These are phyloP conservation scores for Eutypella sp. DNA, from an alignment of 2,329 filamentous ascomycete genomes.

Conservation along the genomic window DNA sequence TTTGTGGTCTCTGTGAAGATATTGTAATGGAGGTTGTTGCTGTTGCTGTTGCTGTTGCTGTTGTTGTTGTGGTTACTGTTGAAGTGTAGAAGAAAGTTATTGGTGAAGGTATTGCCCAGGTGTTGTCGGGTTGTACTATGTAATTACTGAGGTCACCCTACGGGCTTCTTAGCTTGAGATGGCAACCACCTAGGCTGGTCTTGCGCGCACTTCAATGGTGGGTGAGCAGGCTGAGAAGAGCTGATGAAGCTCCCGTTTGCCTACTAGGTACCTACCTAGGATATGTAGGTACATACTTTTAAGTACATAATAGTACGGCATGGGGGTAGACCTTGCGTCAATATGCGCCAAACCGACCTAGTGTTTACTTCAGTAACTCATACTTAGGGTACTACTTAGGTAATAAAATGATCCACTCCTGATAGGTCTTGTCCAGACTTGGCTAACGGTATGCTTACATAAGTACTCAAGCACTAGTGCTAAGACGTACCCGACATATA, in stretches of 20 bases:
- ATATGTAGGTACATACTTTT: neutral
- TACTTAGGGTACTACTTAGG: too few species aligned
- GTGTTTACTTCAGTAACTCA: neutral
- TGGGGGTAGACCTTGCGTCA: neutral
- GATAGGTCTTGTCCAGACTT: too few species aligned
- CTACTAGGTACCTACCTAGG: slow-evolving; percentile 4
- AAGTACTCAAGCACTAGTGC: neutral
- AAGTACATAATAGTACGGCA: too few species aligned
- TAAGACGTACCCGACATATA: neutral
- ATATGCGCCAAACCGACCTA: neutral
- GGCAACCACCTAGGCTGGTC: too few species aligned
- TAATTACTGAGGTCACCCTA: too few species aligned
- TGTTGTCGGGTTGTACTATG: too few species aligned
- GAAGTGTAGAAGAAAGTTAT: too few species aligned
- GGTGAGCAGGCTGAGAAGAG: slow-evolving; percentile 5
- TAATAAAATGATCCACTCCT: too few species aligned
- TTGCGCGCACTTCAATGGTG: too few species aligned
- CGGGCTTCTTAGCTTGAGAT: too few species aligned
- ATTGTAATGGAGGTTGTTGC: neutral
- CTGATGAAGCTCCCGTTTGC: slow-evolving; percentile 22
- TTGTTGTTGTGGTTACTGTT: neutral
- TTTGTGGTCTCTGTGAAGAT: neutral
- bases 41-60: neutral
- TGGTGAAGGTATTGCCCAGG: too few species aligned
- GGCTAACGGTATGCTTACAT: neutral